Conservation (phyloP, 306 rosid species). For the Astragalus glycyphyllos region DNA sequence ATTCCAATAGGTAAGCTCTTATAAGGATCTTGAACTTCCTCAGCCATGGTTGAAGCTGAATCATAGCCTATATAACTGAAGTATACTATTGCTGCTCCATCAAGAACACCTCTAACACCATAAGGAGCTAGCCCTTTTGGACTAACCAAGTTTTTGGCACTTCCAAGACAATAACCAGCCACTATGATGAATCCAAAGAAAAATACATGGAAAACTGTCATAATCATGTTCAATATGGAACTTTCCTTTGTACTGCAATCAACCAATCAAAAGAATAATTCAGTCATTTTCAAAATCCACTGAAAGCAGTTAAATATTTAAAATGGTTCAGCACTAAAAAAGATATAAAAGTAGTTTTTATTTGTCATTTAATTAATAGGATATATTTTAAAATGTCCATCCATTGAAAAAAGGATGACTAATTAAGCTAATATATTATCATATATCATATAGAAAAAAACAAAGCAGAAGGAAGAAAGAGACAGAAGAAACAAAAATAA, state of each 20-base stretch:
- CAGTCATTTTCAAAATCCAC: slow-evolving; percentile 58
- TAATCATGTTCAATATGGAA: slow-evolving; percentile 75
- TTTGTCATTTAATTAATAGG: slow-evolving; percentile 24
- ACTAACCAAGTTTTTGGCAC: slow-evolving; percentile 65
- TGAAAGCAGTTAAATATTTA: slow-evolving; percentile 1
- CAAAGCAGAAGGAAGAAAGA: not conserved
- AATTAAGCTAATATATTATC: slow-evolving; percentile 5
- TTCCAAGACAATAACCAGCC: slow-evolving; percentile 77
- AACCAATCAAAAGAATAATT: slow-evolving; percentile 11
- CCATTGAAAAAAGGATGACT: slow-evolving; percentile 25
- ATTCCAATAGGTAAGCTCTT: slow-evolving; percentile 85
- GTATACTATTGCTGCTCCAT: slow-evolving; percentile 93
- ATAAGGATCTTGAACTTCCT: slow-evolving; percentile 79
- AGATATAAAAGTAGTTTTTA: slow-evolving; percentile 33
- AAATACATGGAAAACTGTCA: slow-evolving; percentile 88
- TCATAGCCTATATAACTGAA: slow-evolving; percentile 94
- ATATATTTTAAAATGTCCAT: slow-evolving; percentile 35
- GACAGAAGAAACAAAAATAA: slow-evolving; percentile 3
- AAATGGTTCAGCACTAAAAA: slow-evolving; percentile 33
- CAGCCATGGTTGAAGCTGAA: slow-evolving; percentile 97
- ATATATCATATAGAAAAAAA: slow-evolving; percentile 12
- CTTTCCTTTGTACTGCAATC: slow-evolving; percentile 92
- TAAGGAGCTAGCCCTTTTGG: slow-evolving; percentile 77
- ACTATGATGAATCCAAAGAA: slow-evolving; percentile 88
- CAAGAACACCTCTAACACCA: slow-evolving; percentile 76